Base-by-base conservation (phyloP, 2,329 filamentous ascomycete species). In the Trichoderma sp. region DNA sequence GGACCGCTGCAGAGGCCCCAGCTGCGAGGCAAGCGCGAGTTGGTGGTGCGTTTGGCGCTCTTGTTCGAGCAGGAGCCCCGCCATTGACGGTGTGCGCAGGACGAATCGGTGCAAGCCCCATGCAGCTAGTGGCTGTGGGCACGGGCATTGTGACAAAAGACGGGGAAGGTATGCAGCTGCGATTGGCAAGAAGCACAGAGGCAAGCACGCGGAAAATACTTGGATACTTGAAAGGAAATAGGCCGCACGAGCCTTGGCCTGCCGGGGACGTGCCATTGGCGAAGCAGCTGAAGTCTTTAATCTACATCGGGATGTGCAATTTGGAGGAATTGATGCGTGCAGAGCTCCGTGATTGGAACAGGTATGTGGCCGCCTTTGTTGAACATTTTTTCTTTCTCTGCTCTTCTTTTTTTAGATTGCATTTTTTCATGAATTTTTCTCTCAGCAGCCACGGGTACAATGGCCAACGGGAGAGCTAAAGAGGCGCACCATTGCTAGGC, bases 21-120 rank as follows among this genome's bases (percentile, higher is more conserved):
- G 67, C 67, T 36, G 20, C 55, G 20, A 62, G 67, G 67, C 67
- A 69, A 61, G 67, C 67, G 67, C 67, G 64, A 67, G n/a, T 57
- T 43, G 47, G 64, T 34, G 62, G 62, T 53, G 62, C 62, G 28
- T 50, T 8, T 50, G 64, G 15, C 20, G 39, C 32, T 28, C 65
- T 68, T 39, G 15, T 67, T 58, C 26, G 32, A 67, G 53, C 36
- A 62, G 47, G 43, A 50, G 55, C 67, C 67, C 67, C 67, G 67
- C 67, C 67, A 61, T 62, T 13, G 53, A 59, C 57, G 67, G 57
- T 61, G 57, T 61, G 28, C 26, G 26, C 26, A 26, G 30, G 9
- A 26, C 57, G 34, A 62, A 62, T 53, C 39, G 28, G 67, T 53
- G 5, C 67, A 69, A 62, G 66, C 32, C 28, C 57, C 57, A 50